Percentiles rank a stretch among this genome's conserved stretches.
These are phyloP conservation scores for Penicillium sp. DNA, from an alignment of 2,329 filamentous ascomycete species.

Conservation along the genomic window DNA sequence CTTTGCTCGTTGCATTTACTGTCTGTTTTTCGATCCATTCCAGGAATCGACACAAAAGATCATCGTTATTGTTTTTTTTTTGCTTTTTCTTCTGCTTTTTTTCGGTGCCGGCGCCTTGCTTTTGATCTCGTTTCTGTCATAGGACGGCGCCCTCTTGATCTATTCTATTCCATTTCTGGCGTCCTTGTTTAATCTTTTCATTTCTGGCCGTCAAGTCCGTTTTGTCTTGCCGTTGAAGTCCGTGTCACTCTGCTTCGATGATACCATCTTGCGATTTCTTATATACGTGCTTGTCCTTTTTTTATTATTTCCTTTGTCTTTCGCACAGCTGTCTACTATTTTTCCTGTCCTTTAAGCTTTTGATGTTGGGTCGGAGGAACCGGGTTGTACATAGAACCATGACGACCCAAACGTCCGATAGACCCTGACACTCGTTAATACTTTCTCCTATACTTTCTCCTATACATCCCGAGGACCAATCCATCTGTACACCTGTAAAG, in stretches of 20 bases:
- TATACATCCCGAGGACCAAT: neutral
- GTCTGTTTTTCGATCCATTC: conserved; percentile 14
- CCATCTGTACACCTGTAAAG: neutral
- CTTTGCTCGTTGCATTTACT: conserved; percentile 21
- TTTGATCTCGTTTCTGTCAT: conserved; percentile 16
- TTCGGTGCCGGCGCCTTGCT: conserved; percentile 15
- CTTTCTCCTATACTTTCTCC: neutral
- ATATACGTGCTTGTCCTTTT: conserved; percentile 4
- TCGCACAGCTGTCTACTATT: neutral
- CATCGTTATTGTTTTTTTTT: conserved; percentile 12
- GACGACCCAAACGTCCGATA: conserved; percentile 16
- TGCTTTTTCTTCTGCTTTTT: neutral
- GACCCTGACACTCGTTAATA: conserved; percentile 4
- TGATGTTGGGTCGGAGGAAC: conserved; percentile 13
- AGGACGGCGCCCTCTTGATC: conserved; percentile 22
- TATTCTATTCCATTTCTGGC: conserved; percentile 18
- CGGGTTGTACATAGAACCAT: conserved; percentile 20
- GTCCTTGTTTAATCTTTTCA: conserved; percentile 17
- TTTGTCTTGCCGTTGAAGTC: conserved; percentile 16
- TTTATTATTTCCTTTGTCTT: conserved; percentile 8
- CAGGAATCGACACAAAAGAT: conserved; percentile 12
- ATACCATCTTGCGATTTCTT: conserved; percentile 32
- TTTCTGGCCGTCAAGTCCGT: conserved; percentile 9
- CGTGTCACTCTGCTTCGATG: conserved; percentile 29
- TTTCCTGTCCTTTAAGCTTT: neutral